Evolutionary conservation across 1,284 basidiomycete genomes (phyloP).

Genomic region (Ustilago trichophora): DNA sequence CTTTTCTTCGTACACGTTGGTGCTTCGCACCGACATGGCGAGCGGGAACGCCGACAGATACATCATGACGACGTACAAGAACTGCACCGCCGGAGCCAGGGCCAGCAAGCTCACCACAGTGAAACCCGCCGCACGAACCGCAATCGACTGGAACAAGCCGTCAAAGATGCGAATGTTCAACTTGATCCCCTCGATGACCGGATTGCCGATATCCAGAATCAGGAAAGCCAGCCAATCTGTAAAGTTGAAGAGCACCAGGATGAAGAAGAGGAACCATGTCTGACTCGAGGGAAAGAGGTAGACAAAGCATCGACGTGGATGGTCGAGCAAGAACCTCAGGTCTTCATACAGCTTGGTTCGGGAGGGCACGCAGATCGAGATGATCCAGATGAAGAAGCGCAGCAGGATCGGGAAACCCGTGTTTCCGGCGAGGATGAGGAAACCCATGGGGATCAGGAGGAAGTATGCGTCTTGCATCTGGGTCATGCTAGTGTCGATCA

Average conservation of each 20-base stretch:
- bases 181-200: slow-evolving; percentile 77
- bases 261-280: slow-evolving; percentile 85
- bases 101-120: slow-evolving; percentile 76
- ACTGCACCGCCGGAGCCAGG: slow-evolving; percentile 85
- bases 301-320: slow-evolving; percentile 91
- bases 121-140: slow-evolving; percentile 90
- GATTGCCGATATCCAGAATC: slow-evolving; percentile 85
- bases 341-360: slow-evolving; percentile 79
- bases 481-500: slow-evolving; percentile 88
- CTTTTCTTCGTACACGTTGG: slow-evolving; percentile 94
- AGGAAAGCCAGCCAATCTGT: slow-evolving; percentile 90
- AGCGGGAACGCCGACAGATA: slow-evolving; percentile 69
- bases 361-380: slow-evolving; percentile 74
- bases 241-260: slow-evolving; percentile 75
- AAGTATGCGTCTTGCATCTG: slow-evolving; percentile 86
- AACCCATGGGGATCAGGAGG: slow-evolving; percentile 73
- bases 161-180: slow-evolving; percentile 69
- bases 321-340: slow-evolving; percentile 89
- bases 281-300: slow-evolving; percentile 91
- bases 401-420: slow-evolving; percentile 73
- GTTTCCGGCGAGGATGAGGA: slow-evolving; percentile 88
- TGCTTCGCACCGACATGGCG: slow-evolving; percentile 84
- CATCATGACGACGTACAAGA: slow-evolving; percentile 78
- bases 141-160: slow-evolving; percentile 69
- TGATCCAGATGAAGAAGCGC: slow-evolving; percentile 72